Conservation (phyloP, 331 rosid genomes). For the Rosa hybrid region DNA sequence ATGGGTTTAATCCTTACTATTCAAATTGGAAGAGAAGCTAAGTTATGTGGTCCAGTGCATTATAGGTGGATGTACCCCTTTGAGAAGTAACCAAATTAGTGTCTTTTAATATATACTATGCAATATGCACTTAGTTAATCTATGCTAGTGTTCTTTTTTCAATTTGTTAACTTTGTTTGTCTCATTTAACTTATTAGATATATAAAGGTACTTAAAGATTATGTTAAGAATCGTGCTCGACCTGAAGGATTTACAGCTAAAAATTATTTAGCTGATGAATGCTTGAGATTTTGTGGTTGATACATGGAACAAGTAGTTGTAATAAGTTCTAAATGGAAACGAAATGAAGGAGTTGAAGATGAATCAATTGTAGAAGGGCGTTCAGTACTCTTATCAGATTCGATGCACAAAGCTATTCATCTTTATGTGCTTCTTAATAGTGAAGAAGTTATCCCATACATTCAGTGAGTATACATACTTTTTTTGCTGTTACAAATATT, state of each 20-base stretch:
- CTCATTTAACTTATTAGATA: neutral
- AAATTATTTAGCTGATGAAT: neutral
- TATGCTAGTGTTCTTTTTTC: neutral
- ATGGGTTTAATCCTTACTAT: constrained; percentile 16
- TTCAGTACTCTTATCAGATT: neutral
- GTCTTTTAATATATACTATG: neutral
- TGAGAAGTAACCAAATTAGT: neutral
- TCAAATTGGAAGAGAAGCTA: too few species aligned
- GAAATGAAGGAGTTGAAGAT: neutral
- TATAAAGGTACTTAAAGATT: neutral
- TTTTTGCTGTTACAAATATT: too few species aligned
- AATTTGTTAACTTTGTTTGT: too few species aligned
- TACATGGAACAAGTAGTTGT: neutral
- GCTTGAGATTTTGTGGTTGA: neutral
- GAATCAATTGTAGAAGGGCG: neutral
- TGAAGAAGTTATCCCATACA: neutral
- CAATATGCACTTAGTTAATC: neutral
- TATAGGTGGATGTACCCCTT: too few species aligned
- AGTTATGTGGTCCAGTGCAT: too few species aligned
- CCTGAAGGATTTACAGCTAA: neutral
- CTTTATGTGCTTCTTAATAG: neutral
- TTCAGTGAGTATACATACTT: neutral
- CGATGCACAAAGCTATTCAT: neutral
- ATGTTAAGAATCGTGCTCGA: neutral
- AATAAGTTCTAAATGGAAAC: neutral